Evolutionary conservation across 306 rosid genomes (phyloP).

Genomic region (Psophocarpus tetragonolobus): DNA sequence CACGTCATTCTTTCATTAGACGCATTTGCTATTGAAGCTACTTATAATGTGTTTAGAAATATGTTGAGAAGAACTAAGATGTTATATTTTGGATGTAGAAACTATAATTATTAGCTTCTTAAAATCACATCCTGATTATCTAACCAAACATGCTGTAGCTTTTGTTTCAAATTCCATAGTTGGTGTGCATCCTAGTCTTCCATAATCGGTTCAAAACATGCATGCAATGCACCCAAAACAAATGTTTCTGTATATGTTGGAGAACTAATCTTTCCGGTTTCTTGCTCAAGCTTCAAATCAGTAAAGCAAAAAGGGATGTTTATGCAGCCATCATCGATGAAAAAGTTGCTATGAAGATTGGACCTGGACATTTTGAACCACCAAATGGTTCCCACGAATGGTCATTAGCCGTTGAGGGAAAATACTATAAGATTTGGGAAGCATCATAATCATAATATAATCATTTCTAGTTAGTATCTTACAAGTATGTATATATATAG

Average conservation of each 20-base stretch:
- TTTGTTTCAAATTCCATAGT: background rate
- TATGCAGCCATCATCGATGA: constrained; percentile 74
- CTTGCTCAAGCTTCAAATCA: constrained; percentile 55
- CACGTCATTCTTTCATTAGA: background rate
- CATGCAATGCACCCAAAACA: background rate
- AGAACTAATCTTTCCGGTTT: constrained; percentile 20
- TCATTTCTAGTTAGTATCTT: background rate
- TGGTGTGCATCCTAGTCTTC: background rate
- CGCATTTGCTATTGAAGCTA: background rate
- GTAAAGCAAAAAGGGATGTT: constrained; percentile 67
- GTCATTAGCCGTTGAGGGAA: constrained; percentile 62
- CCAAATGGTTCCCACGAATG: constrained; percentile 49
- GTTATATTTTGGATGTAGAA: background rate
- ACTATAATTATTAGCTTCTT: background rate
- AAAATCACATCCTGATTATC: background rate
- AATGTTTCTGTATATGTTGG: background rate
- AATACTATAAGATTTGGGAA: constrained; percentile 82
- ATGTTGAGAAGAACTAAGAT: background rate
- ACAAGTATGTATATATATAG: background rate
- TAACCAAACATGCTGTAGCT: background rate
- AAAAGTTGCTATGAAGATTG: constrained; percentile 73
- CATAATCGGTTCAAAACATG: background rate
- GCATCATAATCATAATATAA: constrained; percentile 38
- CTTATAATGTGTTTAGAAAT: background rate
- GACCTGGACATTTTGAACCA: constrained; percentile 84